A percentile compares a stretch with the other conserved stretches of the same genome.
Evolutionary conservation across 352 stramenopile genomes (phyloP).

Genomic region (Globisporangium paroecandrum): DNA sequence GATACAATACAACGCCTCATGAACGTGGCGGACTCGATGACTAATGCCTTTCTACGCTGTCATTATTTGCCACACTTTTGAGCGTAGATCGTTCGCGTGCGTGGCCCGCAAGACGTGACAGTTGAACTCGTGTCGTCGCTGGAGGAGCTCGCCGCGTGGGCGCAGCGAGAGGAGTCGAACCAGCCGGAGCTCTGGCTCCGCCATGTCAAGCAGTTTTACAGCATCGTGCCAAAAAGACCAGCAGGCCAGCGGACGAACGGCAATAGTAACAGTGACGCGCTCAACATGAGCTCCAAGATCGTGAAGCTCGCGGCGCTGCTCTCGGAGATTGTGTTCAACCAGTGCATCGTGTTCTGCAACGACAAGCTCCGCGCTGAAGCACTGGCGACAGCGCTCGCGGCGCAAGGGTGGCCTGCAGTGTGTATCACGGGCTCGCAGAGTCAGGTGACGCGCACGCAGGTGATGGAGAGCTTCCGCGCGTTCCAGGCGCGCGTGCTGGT

Average conservation of each 20-base stretch:
- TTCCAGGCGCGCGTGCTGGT: constrained; percentile 60
- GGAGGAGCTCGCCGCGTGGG: constrained; percentile 40
- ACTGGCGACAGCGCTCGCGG: constrained; percentile 43
- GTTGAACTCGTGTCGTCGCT: constrained; percentile 58
- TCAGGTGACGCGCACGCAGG: constrained; percentile 50
- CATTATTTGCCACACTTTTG: too few species aligned
- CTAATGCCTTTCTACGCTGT: background rate
- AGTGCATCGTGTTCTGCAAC: constrained; percentile 86
- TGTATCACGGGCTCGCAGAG: constrained; percentile 68
- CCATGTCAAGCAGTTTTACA: constrained; percentile 69
- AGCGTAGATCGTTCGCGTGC: constrained; percentile 64
- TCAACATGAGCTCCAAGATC: constrained; percentile 59
- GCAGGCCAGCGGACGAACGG: constrained; percentile 6
- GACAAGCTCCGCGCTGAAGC: constrained; percentile 77
- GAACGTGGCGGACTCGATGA: background rate
- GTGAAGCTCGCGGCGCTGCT: constrained; percentile 50
- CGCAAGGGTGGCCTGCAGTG: constrained; percentile 52
- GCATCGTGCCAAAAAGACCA: constrained; percentile 26
- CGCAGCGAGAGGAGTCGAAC: constrained; percentile 43
- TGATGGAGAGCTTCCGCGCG: constrained; percentile 60
- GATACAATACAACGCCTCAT: background rate
- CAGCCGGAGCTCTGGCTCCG: constrained; percentile 65
- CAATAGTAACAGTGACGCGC: constrained; percentile 11
- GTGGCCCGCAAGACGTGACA: constrained; percentile 48
- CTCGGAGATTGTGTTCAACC: constrained; percentile 62